Percentiles rank a stretch among this genome's conserved stretches.
phyloP scores from a whole-genome alignment of 108 stramenopile genomes.

The Bacterosira constricta region DNA sequence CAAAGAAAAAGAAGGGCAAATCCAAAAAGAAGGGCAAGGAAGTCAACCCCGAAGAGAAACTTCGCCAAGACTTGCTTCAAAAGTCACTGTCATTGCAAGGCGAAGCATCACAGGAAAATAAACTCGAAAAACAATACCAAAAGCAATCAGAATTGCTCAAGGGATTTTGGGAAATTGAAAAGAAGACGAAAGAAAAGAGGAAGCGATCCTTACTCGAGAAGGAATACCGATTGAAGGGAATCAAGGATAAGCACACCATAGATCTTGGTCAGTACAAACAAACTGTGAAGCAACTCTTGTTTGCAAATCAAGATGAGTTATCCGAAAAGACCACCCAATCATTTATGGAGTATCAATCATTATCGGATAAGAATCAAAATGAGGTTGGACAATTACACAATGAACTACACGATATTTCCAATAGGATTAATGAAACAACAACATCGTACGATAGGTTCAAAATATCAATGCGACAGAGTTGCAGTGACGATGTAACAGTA shows the following conservation, averaged over 20 bases:
- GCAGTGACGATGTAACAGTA: slow-evolving; percentile 6
- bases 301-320: slow-evolving; percentile 36
- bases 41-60: slow-evolving; percentile 16
- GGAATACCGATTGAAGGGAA: slow-evolving; percentile 35
- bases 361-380: slow-evolving; percentile 16
- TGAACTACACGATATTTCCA: slow-evolving; percentile 17
- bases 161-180: slow-evolving; percentile 44
- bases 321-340: slow-evolving; percentile 17
- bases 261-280: slow-evolving; percentile 34
- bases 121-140: slow-evolving; percentile 17
- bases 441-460: slow-evolving; percentile 24
- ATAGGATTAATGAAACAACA: slow-evolving; percentile 7
- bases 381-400: slow-evolving; percentile 16
- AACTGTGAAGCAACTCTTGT: slow-evolving; percentile 36
- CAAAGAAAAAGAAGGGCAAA: slow-evolving; percentile 28
- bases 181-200: slow-evolving; percentile 34
- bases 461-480: slow-evolving; percentile 11
- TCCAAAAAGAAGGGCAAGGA: slow-evolving; percentile 21
- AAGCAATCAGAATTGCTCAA: slow-evolving; percentile 25
- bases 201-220: slow-evolving; percentile 30
- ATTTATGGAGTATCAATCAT: slow-evolving; percentile 23
- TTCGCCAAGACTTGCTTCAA: slow-evolving; percentile 30
- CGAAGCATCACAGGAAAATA: slow-evolving; percentile 7
- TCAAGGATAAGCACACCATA: slow-evolving; percentile 29
- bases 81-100: slow-evolving; percentile 8